phyloP scores from a whole-genome alignment of 1,284 basidiomycete species.

The Moesziomyces aphidis region DNA sequence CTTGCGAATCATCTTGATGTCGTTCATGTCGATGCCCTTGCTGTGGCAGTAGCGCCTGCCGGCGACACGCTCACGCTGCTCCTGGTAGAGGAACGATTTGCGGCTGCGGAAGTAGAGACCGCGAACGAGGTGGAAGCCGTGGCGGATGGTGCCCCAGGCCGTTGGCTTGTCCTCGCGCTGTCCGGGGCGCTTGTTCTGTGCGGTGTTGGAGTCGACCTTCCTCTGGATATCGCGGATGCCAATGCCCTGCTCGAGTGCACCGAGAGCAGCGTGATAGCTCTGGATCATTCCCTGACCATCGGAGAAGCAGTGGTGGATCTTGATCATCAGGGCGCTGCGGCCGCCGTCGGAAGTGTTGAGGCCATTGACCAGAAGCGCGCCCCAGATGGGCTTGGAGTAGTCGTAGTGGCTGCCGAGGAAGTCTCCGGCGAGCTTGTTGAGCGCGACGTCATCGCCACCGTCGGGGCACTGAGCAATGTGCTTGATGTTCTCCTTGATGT shows the following conservation, averaged over 20 bases:
- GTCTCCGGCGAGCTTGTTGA: slow-evolving; percentile 60
- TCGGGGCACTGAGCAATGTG: slow-evolving; percentile 47
- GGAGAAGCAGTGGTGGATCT: slow-evolving; percentile 66
- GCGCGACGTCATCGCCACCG: slow-evolving; percentile 50
- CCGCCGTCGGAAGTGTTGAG: slow-evolving; percentile 62
- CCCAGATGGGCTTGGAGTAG: slow-evolving; percentile 66
- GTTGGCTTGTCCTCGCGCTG: slow-evolving; percentile 58
- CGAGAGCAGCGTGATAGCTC: slow-evolving; percentile 65
- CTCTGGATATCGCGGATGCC: slow-evolving; percentile 61
- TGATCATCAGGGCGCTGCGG: slow-evolving; percentile 66
- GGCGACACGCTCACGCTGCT: slow-evolving; percentile 29
- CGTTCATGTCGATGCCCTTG: slow-evolving; percentile 61
- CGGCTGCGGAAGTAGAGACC: slow-evolving; percentile 65
- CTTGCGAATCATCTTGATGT: slow-evolving; percentile 65
- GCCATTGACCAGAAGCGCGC: slow-evolving; percentile 65
- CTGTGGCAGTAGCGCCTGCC: slow-evolving; percentile 64
- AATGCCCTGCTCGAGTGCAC: slow-evolving; percentile 54
- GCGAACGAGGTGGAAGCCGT: slow-evolving; percentile 54
- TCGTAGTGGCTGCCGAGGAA: slow-evolving; percentile 64
- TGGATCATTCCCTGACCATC: slow-evolving; percentile 68
- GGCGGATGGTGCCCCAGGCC: slow-evolving; percentile 57
- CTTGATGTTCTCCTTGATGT: slow-evolving; percentile 63
- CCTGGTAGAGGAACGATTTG: slow-evolving; percentile 60
- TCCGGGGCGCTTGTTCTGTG: slow-evolving; percentile 53
- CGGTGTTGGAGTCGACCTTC: slow-evolving; percentile 55